phyloP scores from a whole-genome alignment of 495 filamentous ascomycete species.

The Aspergillus conjunctus region DNA sequence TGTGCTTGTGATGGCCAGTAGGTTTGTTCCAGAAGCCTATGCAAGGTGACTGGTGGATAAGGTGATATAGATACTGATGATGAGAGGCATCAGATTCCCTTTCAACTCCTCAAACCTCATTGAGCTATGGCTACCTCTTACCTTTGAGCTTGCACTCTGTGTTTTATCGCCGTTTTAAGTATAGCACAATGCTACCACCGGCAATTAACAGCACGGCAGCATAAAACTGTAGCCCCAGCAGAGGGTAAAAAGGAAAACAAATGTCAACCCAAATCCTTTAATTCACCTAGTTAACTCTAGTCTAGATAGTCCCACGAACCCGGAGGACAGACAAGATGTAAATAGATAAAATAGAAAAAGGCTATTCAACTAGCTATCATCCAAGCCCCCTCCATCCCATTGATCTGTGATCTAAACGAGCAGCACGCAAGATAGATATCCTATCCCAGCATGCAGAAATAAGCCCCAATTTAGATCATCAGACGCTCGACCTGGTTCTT shows the following conservation, averaged over 20 bases:
- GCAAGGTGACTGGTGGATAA: no score
- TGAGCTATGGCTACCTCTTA: no score
- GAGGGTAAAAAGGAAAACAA: neutral
- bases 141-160: no score
- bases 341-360: neutral
- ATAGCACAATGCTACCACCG: no score
- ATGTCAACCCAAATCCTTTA: neutral
- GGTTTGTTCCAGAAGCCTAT: no score
- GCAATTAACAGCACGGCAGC: no score
- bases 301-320: neutral
- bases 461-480: conserved; percentile 70
- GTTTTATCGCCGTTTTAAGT: no score
- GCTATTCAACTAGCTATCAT: neutral
- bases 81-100: no score
- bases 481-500: conserved; percentile 97
- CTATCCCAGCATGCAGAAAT: neutral
- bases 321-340: no score
- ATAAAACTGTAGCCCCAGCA: neutral
- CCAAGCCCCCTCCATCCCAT: neutral
- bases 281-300: neutral
- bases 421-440: neutral
- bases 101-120: no score
- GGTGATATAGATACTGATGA: no score
- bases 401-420: neutral
- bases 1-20: no score